Evolutionary conservation across 2,329 filamentous ascomycete genomes (phyloP), one percentile per base, ranked within the genome.

Genomic region (Phialemonium atrogriseum): DNA sequence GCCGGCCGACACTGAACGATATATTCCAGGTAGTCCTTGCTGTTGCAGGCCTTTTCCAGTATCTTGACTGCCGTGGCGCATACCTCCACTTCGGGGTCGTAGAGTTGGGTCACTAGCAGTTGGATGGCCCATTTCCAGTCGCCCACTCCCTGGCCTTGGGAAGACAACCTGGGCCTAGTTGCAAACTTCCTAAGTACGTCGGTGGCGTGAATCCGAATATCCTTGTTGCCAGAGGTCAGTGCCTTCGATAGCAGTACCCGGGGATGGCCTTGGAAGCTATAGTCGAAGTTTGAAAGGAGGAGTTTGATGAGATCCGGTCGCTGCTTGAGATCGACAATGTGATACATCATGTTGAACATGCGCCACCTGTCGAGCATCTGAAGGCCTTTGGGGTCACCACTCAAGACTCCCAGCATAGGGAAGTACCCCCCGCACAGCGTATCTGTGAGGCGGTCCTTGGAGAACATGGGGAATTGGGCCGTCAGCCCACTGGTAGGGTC

Each of bases 291-390:
- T 29, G 83, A 80, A 7, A 98, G 69, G 19, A 98, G 70, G 8
- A 89, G 70, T 51, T 88, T 86, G 52, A 96, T 86, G 37, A 98
- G 66, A 53, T 98, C 91, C 27, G 89, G 86, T 3, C 91, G 81
- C 55, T 91, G 83, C 46, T 84, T 86, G 26, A 94, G 68, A 50
- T 96, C 89, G 36, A 95, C 74, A 39, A 98, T 94, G 56, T 96
- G 91, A 53, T 98, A 98, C 69, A 96, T 93, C 86, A 98, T 98
- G 57, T 96, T 96, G 60, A 95, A 88, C 70, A 98, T 93, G 46
- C 87, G 85, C 89, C 91, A 96, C 46, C 86, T 71, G 54, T 96
- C 89, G 50, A 98, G 74, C 61, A 98, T 89, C 39, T 82, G 77
- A 15, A 96, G 68, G 1, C 91, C 91, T 45, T 81, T 84, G 0